Evolutionary conservation across 208 protist species (phyloP).

Genomic region (Tritrichomonas foetus): DNA sequence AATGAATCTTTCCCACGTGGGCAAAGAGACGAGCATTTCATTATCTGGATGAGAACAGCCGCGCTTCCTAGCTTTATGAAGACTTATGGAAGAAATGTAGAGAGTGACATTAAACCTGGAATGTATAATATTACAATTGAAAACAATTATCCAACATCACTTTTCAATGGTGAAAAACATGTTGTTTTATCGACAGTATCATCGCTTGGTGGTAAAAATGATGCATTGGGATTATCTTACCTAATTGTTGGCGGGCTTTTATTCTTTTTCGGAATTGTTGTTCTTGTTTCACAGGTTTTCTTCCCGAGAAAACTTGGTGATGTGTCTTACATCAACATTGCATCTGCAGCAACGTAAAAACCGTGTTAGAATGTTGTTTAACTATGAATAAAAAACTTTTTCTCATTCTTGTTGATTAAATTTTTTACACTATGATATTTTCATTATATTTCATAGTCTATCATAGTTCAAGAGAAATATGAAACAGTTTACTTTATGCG

Average conservation of each 20-base stretch:
- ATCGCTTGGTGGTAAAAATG: constrained; percentile 85
- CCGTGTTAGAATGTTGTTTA: too few relatives aligned
- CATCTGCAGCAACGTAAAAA: too few relatives aligned
- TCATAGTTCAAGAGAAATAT: too few relatives aligned
- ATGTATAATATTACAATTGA: constrained; percentile 34
- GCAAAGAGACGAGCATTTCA: constrained; percentile 82
- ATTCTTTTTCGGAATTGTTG: constrained; percentile 67
- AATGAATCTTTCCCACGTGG: neutral
- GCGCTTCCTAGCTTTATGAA: constrained; percentile 89
- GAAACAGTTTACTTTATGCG: too few relatives aligned
- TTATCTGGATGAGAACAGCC: constrained; percentile 92
- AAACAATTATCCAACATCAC: constrained; percentile 62
- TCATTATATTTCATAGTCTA: too few relatives aligned
- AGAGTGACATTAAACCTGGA: constrained; percentile 48
- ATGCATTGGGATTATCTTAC: constrained; percentile 80
- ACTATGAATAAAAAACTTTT: too few relatives aligned
- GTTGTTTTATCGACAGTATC: constrained; percentile 80
- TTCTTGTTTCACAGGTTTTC: constrained; percentile 63
- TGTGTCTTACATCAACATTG: constrained; percentile 54
- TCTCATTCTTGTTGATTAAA: too few relatives aligned
- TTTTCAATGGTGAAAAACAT: constrained; percentile 82
- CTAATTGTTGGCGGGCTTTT: constrained; percentile 73
- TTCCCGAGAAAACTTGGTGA: constrained; percentile 59
- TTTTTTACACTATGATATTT: too few relatives aligned
- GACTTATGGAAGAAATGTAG: constrained; percentile 80